These are phyloP conservation scores for Aspergillus ustus DNA, from an alignment of 2,329 filamentous ascomycete genomes.

Conservation along the genomic window DNA sequence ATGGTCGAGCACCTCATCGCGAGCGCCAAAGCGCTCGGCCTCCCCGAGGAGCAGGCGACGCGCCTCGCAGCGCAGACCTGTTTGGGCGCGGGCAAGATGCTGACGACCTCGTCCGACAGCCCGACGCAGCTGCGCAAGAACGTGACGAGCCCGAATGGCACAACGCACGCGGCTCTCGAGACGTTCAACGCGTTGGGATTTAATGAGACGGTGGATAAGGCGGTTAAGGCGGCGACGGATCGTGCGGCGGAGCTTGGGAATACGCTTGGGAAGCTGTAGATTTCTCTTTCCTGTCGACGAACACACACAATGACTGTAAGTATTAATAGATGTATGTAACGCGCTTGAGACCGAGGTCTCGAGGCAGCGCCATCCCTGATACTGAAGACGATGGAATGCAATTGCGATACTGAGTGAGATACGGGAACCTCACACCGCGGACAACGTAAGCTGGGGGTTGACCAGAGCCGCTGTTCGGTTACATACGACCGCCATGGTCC, in stretches of 20 bases:
- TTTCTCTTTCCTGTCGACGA: no score
- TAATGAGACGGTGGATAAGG: slow-evolving; percentile 37
- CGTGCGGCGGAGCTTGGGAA: slow-evolving; percentile 38
- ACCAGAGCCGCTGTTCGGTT: no score
- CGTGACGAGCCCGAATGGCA: slow-evolving; percentile 42
- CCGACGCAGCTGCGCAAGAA: slow-evolving; percentile 41
- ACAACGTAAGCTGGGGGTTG: no score
- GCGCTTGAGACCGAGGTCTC: background rate
- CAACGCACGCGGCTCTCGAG: slow-evolving; percentile 39
- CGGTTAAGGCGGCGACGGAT: slow-evolving; percentile 37
- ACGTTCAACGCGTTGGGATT: slow-evolving; percentile 36
- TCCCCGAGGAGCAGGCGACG: slow-evolving; percentile 40
- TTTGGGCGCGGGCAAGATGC: slow-evolving; percentile 42
- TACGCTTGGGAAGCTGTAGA: slow-evolving; percentile 26
- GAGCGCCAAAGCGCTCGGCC: slow-evolving; percentile 37
- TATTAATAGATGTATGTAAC: background rate
- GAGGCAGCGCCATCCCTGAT: background rate
- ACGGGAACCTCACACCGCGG: no score
- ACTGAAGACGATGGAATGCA: background rate
- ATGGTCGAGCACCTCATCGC: slow-evolving; percentile 42
- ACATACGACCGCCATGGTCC: no score
- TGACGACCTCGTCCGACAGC: slow-evolving; percentile 35
- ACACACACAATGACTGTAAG: background rate
- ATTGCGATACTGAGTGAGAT: no score
- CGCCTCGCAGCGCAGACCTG: slow-evolving; percentile 40